These are phyloP conservation scores for Fusarium verticillioides DNA, from an alignment of 2,329 filamentous ascomycete species.

Conservation along the genomic window DNA sequence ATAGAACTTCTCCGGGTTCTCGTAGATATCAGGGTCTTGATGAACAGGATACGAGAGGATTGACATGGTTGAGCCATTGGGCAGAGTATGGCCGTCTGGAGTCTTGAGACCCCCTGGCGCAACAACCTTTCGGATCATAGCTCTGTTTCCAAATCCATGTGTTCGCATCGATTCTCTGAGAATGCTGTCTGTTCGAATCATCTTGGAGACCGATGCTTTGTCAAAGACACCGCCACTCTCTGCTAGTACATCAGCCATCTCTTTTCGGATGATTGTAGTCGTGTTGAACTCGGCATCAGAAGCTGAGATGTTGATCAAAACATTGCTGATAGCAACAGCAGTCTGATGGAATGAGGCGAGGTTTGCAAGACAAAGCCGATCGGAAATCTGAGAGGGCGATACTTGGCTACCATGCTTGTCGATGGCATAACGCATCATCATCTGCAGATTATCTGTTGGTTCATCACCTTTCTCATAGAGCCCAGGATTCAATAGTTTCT, in stretches of 20 bases:
- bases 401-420: conserved; percentile 34
- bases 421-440: conserved; percentile 36
- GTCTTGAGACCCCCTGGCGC: conserved; percentile 45
- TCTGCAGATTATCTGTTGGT: conserved; percentile 26
- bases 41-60: conserved; percentile 48
- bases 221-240: conserved; percentile 48
- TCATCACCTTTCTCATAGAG: not conserved
- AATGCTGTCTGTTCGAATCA: conserved; percentile 55
- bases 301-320: conserved; percentile 52
- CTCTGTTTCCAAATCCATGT: conserved; percentile 46
- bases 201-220: conserved; percentile 49
- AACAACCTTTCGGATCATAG: conserved; percentile 46
- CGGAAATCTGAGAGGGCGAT: conserved; percentile 43
- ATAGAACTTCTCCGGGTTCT: conserved; percentile 52
- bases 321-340: conserved; percentile 53
- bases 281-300: conserved; percentile 53
- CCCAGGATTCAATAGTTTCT: not conserved
- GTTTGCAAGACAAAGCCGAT: conserved; percentile 43
- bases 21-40: conserved; percentile 46
- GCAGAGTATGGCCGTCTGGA: conserved; percentile 47
- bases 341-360: conserved; percentile 55
- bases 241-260: conserved; percentile 48
- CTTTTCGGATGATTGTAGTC: conserved; percentile 50
- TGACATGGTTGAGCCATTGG: conserved; percentile 48
- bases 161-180: conserved; percentile 56